Conservation (phyloP, 768 basidiomycete genomes). For the Dendrothele bispora region DNA sequence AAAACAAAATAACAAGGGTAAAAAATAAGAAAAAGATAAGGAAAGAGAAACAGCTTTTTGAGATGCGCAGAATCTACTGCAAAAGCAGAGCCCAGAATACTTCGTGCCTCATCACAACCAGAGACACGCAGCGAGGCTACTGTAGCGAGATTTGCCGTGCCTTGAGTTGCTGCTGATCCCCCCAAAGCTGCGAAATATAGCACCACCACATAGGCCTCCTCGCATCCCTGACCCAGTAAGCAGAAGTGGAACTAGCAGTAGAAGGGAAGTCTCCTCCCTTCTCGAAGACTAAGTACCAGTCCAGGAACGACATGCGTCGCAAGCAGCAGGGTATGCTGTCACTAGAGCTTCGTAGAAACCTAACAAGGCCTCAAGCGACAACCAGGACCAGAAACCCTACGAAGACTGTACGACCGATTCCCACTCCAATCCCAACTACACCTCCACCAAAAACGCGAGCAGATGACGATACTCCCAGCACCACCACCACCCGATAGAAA, state of each 20-base stretch:
- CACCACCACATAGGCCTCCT: no score
- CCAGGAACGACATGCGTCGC: slow-evolving; percentile 80
- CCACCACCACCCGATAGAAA: no score
- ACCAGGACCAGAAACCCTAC: slow-evolving; percentile 39
- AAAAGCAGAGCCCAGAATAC: slow-evolving; percentile 79
- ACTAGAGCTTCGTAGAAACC: slow-evolving; percentile 84
- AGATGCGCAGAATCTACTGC: slow-evolving; percentile 82
- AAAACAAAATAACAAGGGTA: no score
- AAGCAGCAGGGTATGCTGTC: slow-evolving; percentile 77
- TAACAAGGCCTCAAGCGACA: slow-evolving; percentile 80
- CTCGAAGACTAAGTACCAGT: slow-evolving; percentile 63
- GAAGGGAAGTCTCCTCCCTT: no score
- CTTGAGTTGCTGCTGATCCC: slow-evolving; percentile 56
- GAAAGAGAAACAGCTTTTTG: slow-evolving; percentile 52
- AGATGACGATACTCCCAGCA: no score
- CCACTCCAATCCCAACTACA: no score
- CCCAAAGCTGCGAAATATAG: no score
- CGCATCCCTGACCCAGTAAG: no score
- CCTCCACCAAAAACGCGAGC: no score
- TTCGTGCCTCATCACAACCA: slow-evolving; percentile 73
- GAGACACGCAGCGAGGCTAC: slow-evolving; percentile 85
- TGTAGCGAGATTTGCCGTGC: slow-evolving; percentile 60
- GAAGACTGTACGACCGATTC: no score
- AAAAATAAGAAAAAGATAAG: no score
- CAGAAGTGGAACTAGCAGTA: no score